Conservation (phyloP, 257 asterid species). For the Scutellaria galericulata region DNA sequence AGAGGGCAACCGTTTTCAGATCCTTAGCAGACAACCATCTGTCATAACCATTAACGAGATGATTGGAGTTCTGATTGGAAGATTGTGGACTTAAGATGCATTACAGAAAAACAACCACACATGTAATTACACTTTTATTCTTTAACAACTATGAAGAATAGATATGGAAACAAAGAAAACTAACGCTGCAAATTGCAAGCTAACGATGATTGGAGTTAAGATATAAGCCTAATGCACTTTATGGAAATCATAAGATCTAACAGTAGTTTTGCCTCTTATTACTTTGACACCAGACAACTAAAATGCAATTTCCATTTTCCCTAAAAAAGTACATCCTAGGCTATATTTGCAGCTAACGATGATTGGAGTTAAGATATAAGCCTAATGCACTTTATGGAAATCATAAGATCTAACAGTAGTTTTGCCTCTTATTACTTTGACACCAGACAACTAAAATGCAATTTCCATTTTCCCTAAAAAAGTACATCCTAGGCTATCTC, state of each 20-base stretch:
- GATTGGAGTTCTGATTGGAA: constrained; percentile 12
- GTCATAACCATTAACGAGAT: constrained; percentile 40
- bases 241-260: not conserved
- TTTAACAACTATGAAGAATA: no score
- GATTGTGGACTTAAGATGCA: constrained; percentile 5
- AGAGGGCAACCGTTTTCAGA: constrained; percentile 70
- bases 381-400: no score
- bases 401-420: not conserved
- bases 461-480: not conserved
- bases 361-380: no score
- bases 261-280: not conserved
- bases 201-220: no score
- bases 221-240: no score
- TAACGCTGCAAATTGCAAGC: constrained; percentile 2
- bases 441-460: not conserved
- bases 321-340: no score
- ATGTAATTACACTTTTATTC: not conserved
- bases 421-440: not conserved
- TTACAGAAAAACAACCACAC: constrained; percentile 6
- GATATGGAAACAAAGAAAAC: not conserved
- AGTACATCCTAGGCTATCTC: no score
- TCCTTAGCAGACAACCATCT: constrained; percentile 94
- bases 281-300: not conserved
- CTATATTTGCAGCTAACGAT: no score
- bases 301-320: not conserved